Base-by-base conservation (phyloP, 2,329 filamentous ascomycete species). In the Stagonosporopsis vannaccii region DNA sequence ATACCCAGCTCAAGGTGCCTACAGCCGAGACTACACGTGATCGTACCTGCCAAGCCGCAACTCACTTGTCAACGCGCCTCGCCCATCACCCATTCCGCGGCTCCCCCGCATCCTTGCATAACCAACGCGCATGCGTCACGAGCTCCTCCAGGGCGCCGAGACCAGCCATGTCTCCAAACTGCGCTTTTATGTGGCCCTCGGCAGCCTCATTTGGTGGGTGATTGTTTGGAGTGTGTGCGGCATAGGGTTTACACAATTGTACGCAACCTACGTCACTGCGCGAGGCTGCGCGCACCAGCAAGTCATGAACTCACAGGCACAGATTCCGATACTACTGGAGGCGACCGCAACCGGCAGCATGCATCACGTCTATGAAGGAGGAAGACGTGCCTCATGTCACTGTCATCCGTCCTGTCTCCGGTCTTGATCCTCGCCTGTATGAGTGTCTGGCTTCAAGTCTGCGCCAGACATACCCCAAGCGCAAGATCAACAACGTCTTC, bases 341-440 rank as follows among this genome's bases (percentile, higher is more conserved):
- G 49, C 75, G 70, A 37, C 83, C 80, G 43, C 69, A 69, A 40
- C 76, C 71, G 40, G 79, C 82, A 19, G 62, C 71, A 53, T 80
- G 71, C 75, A 71, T 77, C 19, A 72, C 73, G 2, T 57, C 57
- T 53, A 60, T 76, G 15, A 66, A 75, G 7, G 62, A 67, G 50
- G 61, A 67, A 25, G 78, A 87, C 35, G 81, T 92, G 3, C 94
- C 93, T 15, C 88, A 91, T 78, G 84, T 99, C 68, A 98, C 95
- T 28, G 84, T 97, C 58, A 92, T 99, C 65, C 90, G 95, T 2
- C 96, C 95, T 0, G 89, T 97, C 62, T 98, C 97, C 78, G 95
- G 93, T 58, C 83, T 96, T 52, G 95, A 98, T 74, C 90, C 92
- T 4, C 86, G 87, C 62, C 86, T 98, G 22, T 97, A 96, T 81